Base-by-base conservation (phyloP, 1,284 basidiomycete species). In the Pascua guehoae region DNA sequence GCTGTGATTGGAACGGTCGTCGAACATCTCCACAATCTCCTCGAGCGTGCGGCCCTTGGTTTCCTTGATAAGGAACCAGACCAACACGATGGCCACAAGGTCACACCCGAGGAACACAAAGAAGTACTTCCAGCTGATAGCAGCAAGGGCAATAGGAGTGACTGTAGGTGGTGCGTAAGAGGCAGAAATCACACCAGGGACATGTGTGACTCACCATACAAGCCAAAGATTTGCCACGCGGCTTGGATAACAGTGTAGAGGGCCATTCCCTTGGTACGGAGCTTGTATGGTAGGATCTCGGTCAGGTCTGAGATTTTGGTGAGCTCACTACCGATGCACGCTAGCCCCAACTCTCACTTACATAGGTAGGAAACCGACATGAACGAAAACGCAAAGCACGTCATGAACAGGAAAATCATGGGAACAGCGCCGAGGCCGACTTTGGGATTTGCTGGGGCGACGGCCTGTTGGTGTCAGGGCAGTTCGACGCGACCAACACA, bases 81-180 rank as follows among this genome's bases (percentile, higher is more conserved):
- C 56, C 16, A 55, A 37, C 5, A 58, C 37, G 17, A 63, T 45
- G 45, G 63, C 47, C 24, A 38, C 61, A n/a, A 62, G 61, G 58
- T 67, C 70, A 7, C 24, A 32, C 24, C 24, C 24, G 4, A 32
- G 24, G 24, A 32, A 32, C 38, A 69, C 65, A 50, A 67, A 59
- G 58, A 67, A 68, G 56, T 66, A 69, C 50, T 64, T 62, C 63
- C 64, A 71, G 12, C 60, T 62, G 56, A 60, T 12, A 47, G 49
- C 49, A 51, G 58, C 53, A 56, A 63, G 50, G 53, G 63, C 42
- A 53, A 61, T 54, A 12, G 62, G 62, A 46, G 61, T 64, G 44
- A 61, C 24, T 32, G 24, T 7, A 32, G 24, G n/a, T n/a, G 24
- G 24, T 32, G 24, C 24, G 24, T 32, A 3, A 32, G 24, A 32